Percentiles rank a stretch among this genome's conserved stretches.
These are phyloP conservation scores for Suillus luteus DNA, from an alignment of 768 basidiomycete species.

Conservation along the genomic window DNA sequence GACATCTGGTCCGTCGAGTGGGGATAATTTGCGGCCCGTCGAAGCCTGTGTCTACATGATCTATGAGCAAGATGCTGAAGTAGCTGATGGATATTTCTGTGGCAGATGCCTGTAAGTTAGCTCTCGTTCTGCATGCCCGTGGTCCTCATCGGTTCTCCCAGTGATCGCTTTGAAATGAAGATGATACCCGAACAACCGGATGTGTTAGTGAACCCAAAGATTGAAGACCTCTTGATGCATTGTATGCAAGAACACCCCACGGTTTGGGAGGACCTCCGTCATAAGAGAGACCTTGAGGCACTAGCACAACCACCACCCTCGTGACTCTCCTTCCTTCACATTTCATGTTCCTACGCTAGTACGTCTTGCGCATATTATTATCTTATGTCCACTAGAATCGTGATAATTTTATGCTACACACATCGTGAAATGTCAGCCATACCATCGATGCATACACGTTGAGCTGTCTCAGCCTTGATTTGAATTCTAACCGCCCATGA, in stretches of 20 bases:
- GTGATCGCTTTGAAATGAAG: slow-evolving; percentile 28
- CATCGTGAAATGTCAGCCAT: slow-evolving; percentile 1
- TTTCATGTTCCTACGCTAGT: slow-evolving; percentile 4
- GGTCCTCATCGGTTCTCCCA: slow-evolving; percentile 10
- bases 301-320: not conserved
- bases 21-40: slow-evolving; percentile 39
- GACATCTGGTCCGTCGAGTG: slow-evolving; percentile 3
- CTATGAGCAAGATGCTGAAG: slow-evolving; percentile 35
- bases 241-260: slow-evolving; percentile 49
- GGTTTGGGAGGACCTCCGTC: slow-evolving; percentile 48
- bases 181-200: slow-evolving; percentile 34
- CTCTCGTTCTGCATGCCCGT: not conserved
- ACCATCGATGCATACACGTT: not conserved
- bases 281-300: slow-evolving; percentile 18
- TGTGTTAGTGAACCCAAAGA: slow-evolving; percentile 28
- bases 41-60: slow-evolving; percentile 42
- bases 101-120: slow-evolving; percentile 53
- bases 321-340: not conserved
- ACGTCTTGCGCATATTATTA: slow-evolving; percentile 17
- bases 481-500: not conserved
- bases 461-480: slow-evolving; percentile 1
- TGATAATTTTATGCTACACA: slow-evolving; percentile 18
- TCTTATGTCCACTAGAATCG: slow-evolving; percentile 17
- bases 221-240: slow-evolving; percentile 50
- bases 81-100: slow-evolving; percentile 40